Base-by-base conservation (phyloP, 495 filamentous ascomycete genomes). In the Daldinia decipiens region DNA sequence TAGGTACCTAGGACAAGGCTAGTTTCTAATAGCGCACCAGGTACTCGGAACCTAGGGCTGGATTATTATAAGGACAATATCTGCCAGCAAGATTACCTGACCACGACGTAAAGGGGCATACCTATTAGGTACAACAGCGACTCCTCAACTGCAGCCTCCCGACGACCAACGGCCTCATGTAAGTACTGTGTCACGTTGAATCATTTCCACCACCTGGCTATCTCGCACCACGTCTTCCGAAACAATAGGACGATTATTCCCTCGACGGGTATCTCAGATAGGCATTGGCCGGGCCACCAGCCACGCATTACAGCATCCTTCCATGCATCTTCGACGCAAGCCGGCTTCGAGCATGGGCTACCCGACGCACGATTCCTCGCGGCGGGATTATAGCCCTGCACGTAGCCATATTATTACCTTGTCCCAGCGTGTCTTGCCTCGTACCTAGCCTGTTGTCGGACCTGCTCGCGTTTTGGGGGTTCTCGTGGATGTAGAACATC, bases 271-370 rank as follows among this genome's bases (percentile, higher is more conserved):
- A 38, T 40, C 17, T 38, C 24, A 17, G 50, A 63, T 21, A n/a
- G 21, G 15, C 24, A 52, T n/a, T 15, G 5, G 12, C 8, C 8
- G 11, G 19, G 17, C 32, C 39, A 24, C 54, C 31, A 19, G 11
- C 29, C 34, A 59, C 12, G 59, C 59, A 39, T 53, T 50, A 54
- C 55, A 27, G 45, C 45, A 60, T 61, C 40, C 65, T 72, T 72
- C 70, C 61, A 72, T 68, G 65, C 65, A 64, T 31, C 65, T 72
- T 72, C 70, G 50, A 72, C 52, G 70, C 65, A 65, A 26, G 39
- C 45, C 38, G 56, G 60, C 56, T 56, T 32, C 29, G 40, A 24
- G 32, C 38, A 63, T 50, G 54, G 36, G 34, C 13, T 27, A 65
- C 55, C 29, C 11, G 21, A 56, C 36, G 65, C 47, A 59, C 56